These are phyloP conservation scores for Lepidium campestre DNA, from an alignment of 441 rosid species.

Conservation along the genomic window DNA sequence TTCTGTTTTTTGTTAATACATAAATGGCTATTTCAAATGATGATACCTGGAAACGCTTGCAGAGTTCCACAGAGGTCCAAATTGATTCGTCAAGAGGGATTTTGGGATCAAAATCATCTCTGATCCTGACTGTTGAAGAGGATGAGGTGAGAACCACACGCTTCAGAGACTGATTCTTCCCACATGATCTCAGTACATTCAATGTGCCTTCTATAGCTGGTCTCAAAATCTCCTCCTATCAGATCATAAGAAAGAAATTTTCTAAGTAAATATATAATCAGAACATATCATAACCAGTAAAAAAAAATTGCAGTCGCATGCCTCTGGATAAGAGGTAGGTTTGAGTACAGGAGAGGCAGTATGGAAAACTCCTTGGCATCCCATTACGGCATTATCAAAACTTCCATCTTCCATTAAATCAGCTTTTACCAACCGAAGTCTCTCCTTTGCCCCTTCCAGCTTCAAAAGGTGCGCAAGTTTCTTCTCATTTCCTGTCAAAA, in stretches of 20 bases:
- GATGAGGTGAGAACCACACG: slow-evolving; percentile 86
- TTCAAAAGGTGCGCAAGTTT: slow-evolving; percentile 65
- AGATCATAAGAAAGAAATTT: neutral
- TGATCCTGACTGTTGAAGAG: slow-evolving; percentile 66
- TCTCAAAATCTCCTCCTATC: slow-evolving; percentile 66
- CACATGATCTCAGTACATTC: slow-evolving; percentile 74
- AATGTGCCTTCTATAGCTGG: slow-evolving; percentile 81
- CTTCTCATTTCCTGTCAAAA: slow-evolving; percentile 50
- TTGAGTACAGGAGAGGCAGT: slow-evolving; percentile 80
- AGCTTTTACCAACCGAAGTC: slow-evolving; percentile 65
- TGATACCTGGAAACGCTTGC: slow-evolving; percentile 56
- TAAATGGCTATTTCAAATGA: neutral
- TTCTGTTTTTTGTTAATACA: neutral
- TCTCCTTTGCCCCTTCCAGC: slow-evolving; percentile 77
- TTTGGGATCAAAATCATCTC: slow-evolving; percentile 55
- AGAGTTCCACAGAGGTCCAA: slow-evolving; percentile 76
- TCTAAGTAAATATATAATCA: neutral
- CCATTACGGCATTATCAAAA: slow-evolving; percentile 69
- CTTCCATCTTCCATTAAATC: slow-evolving; percentile 71
- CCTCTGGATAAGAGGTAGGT: slow-evolving; percentile 79
- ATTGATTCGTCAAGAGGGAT: slow-evolving; percentile 68
- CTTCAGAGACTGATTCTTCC: slow-evolving; percentile 50
- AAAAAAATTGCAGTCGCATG: slow-evolving; percentile 2
- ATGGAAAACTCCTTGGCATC: slow-evolving; percentile 85
- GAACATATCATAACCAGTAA: neutral